Evolutionary conservation across 2,329 filamentous ascomycete genomes (phyloP).

Genomic region (Xylaria sp.): DNA sequence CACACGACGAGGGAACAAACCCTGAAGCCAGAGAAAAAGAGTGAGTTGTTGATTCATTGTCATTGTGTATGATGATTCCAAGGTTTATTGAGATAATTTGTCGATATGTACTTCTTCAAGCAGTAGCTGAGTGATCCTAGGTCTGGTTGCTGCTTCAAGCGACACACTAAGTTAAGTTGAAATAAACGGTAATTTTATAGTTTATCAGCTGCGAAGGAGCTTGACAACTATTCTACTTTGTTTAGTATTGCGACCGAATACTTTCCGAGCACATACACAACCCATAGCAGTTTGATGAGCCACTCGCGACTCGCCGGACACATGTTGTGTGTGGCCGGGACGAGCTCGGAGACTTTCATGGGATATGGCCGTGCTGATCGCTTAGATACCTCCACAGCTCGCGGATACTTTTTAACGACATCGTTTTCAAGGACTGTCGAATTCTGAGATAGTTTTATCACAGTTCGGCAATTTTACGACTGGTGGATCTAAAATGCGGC

Average conservation of each 20-base stretch:
- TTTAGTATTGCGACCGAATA: background rate
- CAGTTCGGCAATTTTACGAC: background rate
- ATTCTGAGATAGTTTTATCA: background rate
- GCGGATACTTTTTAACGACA: background rate
- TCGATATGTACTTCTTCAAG: background rate
- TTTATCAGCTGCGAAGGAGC: too few species aligned
- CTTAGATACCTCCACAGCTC: background rate
- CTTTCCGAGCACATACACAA: background rate
- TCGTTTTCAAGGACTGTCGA: background rate
- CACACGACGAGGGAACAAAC: constrained; percentile 40
- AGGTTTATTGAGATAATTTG: background rate
- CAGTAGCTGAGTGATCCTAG: background rate
- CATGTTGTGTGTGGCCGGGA: background rate
- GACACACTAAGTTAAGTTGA: background rate
- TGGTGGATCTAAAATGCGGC: background rate
- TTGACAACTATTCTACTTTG: background rate
- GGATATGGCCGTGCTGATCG: background rate
- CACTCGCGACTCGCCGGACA: background rate
- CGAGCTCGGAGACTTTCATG: constrained; percentile 10
- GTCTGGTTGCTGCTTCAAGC: background rate
- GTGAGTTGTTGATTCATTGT: constrained; percentile 30
- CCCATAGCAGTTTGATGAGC: background rate
- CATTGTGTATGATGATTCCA: background rate
- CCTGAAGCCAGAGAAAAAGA: constrained; percentile 40
- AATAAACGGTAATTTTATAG: background rate